Evolutionary conservation across 345 rosid species (phyloP).

Genomic region (Acer saccharum): DNA sequence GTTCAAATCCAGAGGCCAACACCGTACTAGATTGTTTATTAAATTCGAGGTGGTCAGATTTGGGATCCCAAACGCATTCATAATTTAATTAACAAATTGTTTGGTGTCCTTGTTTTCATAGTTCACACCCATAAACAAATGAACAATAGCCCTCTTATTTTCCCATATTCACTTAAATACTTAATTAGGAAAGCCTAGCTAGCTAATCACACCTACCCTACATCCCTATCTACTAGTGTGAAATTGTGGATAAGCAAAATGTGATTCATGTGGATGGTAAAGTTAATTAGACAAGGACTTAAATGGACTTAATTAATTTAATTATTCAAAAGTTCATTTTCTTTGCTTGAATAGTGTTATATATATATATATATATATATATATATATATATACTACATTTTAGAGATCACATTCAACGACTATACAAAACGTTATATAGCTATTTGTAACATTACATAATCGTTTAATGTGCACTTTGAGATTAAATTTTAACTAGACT

Average conservation of each 20-base stretch:
- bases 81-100: constrained; percentile 5
- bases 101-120: not conserved
- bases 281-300: not conserved
- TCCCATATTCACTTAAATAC: constrained; percentile 36
- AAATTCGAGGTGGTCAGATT: constrained; percentile 39
- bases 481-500: no score
- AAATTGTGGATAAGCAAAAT: not conserved
- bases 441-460: no score
- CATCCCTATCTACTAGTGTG: not conserved
- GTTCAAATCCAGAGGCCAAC: constrained; percentile 52
- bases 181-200: constrained; percentile 33
- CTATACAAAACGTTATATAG: no score
- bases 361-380: no score
- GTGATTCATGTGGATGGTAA: not conserved
- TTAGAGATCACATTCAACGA: no score
- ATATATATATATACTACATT: no score
- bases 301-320: no score
- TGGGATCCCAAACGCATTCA: constrained; percentile 42
- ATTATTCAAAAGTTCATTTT: no score
- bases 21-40: constrained; percentile 35
- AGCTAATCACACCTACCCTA: constrained; percentile 3
- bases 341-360: no score
- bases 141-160: constrained; percentile 16
- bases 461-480: no score
- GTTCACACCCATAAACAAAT: not conserved